Percentiles rank a stretch among this genome's conserved stretches.
Evolutionary conservation across 2,329 filamentous ascomycete genomes (phyloP).

Genomic region (Colletotrichum cordylinicola): DNA sequence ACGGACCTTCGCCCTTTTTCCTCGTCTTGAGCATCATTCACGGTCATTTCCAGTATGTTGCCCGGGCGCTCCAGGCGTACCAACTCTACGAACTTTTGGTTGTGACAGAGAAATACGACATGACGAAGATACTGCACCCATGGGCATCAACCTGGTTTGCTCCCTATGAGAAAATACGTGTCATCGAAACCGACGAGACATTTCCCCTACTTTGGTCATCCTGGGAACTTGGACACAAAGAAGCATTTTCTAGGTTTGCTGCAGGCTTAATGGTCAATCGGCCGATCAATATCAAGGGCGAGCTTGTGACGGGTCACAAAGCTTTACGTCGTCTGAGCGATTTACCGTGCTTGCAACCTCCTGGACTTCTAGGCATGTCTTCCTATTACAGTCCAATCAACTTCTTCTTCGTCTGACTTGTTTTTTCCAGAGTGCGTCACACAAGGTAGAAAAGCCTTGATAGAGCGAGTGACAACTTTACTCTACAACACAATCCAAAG

Average conservation of each 20-base stretch:
- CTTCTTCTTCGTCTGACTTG: background rate
- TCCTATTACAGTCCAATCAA: background rate
- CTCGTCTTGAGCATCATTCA: background rate
- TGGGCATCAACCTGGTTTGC: background rate
- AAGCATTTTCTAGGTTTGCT: background rate
- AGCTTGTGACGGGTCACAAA: background rate
- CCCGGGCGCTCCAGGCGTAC: background rate
- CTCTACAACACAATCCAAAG: background rate
- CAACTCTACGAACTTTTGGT: background rate
- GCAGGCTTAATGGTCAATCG: fast-evolving
- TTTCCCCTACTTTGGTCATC: background rate
- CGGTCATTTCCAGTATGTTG: background rate
- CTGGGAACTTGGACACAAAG: background rate
- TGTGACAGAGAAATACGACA: background rate
- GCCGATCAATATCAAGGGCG: background rate
- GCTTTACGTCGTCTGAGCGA: background rate
- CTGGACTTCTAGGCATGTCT: background rate
- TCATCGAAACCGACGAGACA: no score
- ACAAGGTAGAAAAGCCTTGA: no score
- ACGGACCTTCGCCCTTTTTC: background rate
- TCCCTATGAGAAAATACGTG: no score
- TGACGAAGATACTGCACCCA: background rate
- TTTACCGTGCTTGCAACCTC: background rate
- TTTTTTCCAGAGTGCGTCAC: background rate
- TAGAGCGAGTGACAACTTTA: no score